Evolutionary conservation across 2,329 filamentous ascomycete species (phyloP), one percentile per base, ranked within the genome.

Genomic region (Colletotrichum tropicale): DNA sequence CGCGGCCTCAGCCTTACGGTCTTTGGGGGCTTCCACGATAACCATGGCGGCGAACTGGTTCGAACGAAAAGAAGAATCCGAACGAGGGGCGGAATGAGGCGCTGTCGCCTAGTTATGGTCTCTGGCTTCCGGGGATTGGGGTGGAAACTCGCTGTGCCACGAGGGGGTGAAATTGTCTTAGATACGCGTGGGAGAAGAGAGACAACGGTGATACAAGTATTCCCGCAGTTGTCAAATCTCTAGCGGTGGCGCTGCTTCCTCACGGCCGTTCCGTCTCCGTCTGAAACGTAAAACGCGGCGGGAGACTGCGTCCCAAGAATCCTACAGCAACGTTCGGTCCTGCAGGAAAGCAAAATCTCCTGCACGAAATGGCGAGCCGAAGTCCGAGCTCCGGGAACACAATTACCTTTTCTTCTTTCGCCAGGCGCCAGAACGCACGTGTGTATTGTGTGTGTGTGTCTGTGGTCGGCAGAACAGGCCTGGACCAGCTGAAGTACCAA

Each of bases 271-370:
- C 52, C 21, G 28, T 64, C 58, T 61, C 52, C 21, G 28, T 67
- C 58, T 64, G 69, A 75, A 75, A 73, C 73, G 55, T 32, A 64
- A 56, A 68, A 56, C 56, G 64, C 62, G 21, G 38, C 62, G 69
- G 55, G 32, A 61, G 43, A 8, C 15, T 32, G 55, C 32, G 18
- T 24, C 30, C 61, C 12, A 71, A 48, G 32, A 32, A 21, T 34
- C 56, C 62, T 38, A 24, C 15, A 36, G 26, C 18, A 30, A 73
- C 62, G 66, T 58, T 73, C 38, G 43, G 18, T 30, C 55, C 62
- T 52, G 64, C 70, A 73, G 68, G 21, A 36, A 26, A n/a, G 38
- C 24, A 60, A 66, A 38, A 10, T 32, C 18, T 69, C 8, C 64
- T 52, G 55, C 18, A 32, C 26, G 55, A 26, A 10, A 64, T 71